phyloP scores from a whole-genome alignment of 1,284 basidiomycete species.

The Leccinum solheimii region DNA sequence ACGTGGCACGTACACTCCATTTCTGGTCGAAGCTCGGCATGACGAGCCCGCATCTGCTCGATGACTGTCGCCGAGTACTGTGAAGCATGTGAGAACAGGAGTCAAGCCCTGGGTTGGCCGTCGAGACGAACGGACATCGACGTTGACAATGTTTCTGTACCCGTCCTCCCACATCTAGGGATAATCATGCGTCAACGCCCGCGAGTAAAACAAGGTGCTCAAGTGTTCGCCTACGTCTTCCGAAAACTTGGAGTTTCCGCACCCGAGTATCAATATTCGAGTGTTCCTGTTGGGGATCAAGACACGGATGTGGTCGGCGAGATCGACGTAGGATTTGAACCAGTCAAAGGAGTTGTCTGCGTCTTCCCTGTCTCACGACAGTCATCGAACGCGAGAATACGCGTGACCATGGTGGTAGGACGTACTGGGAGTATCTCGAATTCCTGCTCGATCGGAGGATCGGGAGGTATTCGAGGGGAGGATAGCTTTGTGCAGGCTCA shows the following conservation, averaged over 20 bases:
- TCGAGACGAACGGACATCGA: slow-evolving; percentile 58
- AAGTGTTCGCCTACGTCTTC: slow-evolving; percentile 55
- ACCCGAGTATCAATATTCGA: slow-evolving; percentile 85
- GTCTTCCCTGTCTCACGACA: slow-evolving; percentile 49
- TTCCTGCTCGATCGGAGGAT: slow-evolving; percentile 20
- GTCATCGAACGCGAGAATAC: not conserved
- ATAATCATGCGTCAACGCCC: slow-evolving; percentile 1
- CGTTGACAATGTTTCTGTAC: slow-evolving; percentile 81
- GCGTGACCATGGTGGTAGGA: slow-evolving; percentile 1
- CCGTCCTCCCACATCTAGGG: slow-evolving; percentile 88
- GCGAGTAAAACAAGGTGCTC: not conserved
- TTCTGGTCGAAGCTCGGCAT: slow-evolving; percentile 54
- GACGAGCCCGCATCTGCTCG: slow-evolving; percentile 72
- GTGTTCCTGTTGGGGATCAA: slow-evolving; percentile 66
- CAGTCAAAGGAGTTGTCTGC: slow-evolving; percentile 78
- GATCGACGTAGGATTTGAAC: slow-evolving; percentile 77
- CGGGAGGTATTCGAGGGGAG: not conserved
- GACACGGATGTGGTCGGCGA: slow-evolving; percentile 57
- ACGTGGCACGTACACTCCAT: slow-evolving; percentile 69
- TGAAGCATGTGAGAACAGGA: slow-evolving; percentile 3
- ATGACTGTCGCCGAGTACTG: slow-evolving; percentile 84
- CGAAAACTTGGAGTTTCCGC: slow-evolving; percentile 84
- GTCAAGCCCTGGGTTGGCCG: not conserved
- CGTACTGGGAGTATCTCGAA: slow-evolving; percentile 30
- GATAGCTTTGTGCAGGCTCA: slow-evolving; percentile 14